phyloP scores from a whole-genome alignment of 2,329 filamentous ascomycete species.

The Dryadomyces quercus-mongolicae region DNA sequence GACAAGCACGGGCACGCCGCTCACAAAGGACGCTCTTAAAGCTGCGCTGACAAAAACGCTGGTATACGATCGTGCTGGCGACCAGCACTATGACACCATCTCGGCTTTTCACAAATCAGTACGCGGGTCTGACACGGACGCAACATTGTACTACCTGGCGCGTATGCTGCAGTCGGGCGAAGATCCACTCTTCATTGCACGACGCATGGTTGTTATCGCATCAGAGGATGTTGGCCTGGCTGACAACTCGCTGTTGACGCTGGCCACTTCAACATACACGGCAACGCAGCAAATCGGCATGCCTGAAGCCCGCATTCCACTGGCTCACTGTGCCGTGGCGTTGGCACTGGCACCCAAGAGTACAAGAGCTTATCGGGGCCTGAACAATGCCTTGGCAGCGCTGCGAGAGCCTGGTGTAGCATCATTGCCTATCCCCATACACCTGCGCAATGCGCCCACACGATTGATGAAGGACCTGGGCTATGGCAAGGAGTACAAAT shows the following conservation, averaged over 20 bases:
- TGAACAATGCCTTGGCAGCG: slow-evolving; percentile 70
- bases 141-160: slow-evolving; percentile 84
- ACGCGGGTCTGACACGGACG: slow-evolving; percentile 75
- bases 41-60: slow-evolving; percentile 77
- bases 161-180: slow-evolving; percentile 94
- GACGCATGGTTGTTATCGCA: slow-evolving; percentile 87
- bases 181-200: slow-evolving; percentile 83
- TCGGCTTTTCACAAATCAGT: slow-evolving; percentile 95
- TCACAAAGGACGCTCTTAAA: slow-evolving; percentile 70
- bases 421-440: slow-evolving; percentile 68
- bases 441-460: slow-evolving; percentile 86
- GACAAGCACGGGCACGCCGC: slow-evolving; percentile 34
- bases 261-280: slow-evolving; percentile 77
- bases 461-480: slow-evolving; percentile 86
- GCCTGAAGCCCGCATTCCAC: slow-evolving; percentile 85
- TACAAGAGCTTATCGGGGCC: slow-evolving; percentile 69
- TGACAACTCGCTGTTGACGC: slow-evolving; percentile 68
- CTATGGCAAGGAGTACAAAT: slow-evolving; percentile 88
- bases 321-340: slow-evolving; percentile 78
- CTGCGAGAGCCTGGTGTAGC: slow-evolving; percentile 76
- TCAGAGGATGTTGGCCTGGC: slow-evolving; percentile 89
- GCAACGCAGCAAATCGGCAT: slow-evolving; percentile 89
- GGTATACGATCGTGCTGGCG: slow-evolving; percentile 87
- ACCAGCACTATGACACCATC: slow-evolving; percentile 96
- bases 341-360: slow-evolving; percentile 74